Evolutionary conservation across 2,329 filamentous ascomycete genomes (phyloP).

Genomic region (Sporothrix euskadiensis): DNA sequence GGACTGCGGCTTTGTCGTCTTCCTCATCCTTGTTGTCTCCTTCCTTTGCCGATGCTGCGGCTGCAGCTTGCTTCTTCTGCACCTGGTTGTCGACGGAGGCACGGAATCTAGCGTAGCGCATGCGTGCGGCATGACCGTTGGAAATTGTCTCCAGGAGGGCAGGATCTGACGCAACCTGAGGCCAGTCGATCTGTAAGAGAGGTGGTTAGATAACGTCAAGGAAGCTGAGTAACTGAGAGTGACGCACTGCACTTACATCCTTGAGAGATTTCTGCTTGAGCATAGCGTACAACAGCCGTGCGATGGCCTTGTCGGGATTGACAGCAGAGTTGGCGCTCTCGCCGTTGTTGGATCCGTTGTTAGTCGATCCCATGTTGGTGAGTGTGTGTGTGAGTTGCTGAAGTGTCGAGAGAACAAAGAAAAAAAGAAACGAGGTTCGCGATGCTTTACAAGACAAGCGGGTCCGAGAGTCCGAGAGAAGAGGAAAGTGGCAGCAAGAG

Average conservation of each 20-base stretch:
- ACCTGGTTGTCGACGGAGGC: conserved; percentile 42
- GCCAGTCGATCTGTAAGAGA: conserved; percentile 58
- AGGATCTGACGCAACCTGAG: conserved; percentile 56
- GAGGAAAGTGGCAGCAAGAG: background rate
- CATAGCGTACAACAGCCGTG: conserved; percentile 61
- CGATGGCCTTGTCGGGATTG: conserved; percentile 58
- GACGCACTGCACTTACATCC: conserved; percentile 49
- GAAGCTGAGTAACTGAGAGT: background rate
- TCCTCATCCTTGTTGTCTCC: background rate
- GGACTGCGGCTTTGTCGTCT: background rate
- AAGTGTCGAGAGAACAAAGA: background rate
- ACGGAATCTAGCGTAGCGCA: conserved; percentile 59
- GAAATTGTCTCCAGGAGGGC: conserved; percentile 56
- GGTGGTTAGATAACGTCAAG: background rate
- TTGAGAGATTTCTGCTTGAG: conserved; percentile 61
- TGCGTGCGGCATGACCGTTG: conserved; percentile 62
- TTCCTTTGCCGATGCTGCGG: background rate
- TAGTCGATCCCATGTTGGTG: background rate
- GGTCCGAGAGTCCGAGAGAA: background rate
- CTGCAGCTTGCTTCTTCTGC: background rate
- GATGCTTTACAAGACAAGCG: background rate
- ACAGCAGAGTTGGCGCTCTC: background rate
- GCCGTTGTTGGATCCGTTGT: background rate
- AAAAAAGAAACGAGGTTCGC: background rate
- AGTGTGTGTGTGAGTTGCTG: background rate